phyloP scores from a whole-genome alignment of 2,329 filamentous ascomycete genomes.

The Coniochaeta sp. region DNA sequence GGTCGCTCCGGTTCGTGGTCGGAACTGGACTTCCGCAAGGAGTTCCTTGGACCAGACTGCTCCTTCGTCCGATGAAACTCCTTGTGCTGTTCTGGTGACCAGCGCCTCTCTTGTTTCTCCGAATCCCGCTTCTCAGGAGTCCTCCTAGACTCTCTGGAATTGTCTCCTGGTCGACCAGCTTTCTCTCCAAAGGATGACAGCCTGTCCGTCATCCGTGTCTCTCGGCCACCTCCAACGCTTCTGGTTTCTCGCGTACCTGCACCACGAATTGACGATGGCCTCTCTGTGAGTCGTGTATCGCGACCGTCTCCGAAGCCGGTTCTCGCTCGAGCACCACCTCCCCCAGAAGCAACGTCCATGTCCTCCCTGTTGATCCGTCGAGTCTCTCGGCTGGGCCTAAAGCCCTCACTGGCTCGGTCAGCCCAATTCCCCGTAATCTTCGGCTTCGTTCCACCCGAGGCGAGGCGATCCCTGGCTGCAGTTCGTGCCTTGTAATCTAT shows the following conservation, averaged over 20 bases:
- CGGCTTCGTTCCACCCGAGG: background rate
- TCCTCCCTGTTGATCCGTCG: background rate
- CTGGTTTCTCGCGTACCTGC: background rate
- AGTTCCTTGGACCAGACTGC: background rate
- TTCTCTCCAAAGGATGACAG: background rate
- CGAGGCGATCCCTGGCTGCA: background rate
- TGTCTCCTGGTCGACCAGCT: background rate
- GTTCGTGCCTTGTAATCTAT: background rate
- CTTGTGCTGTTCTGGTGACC: background rate
- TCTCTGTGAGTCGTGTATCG: background rate
- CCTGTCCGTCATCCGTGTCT: background rate
- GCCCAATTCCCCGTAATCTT: background rate
- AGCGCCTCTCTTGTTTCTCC: background rate
- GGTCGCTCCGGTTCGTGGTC: background rate
- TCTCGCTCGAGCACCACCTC: background rate
- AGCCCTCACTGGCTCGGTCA: background rate
- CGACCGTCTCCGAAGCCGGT: background rate
- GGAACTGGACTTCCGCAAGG: background rate
- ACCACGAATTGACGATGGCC: background rate
- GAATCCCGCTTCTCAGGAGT: background rate
- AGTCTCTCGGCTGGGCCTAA: background rate
- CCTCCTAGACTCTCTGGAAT: background rate
- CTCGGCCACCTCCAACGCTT: background rate
- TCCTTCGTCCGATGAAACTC: background rate
- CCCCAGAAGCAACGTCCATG: background rate